Evolutionary conservation across 1,139 yeast species (phyloP).

Genomic region (Pichia sp.): DNA sequence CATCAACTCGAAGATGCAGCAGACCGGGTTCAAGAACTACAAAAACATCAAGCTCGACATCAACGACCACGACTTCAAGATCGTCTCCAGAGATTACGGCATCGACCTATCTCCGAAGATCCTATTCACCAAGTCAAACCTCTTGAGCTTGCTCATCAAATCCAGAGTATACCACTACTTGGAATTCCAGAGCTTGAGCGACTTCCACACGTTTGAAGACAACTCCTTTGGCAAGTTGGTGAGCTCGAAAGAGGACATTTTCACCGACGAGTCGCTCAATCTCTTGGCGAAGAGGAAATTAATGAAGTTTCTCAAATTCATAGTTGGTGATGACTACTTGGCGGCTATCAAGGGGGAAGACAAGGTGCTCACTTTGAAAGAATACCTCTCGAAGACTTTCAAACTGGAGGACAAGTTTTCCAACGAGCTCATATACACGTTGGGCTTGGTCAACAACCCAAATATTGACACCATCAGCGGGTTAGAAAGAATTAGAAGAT

Average conservation of each 20-base stretch:
- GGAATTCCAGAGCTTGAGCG: constrained; percentile 84
- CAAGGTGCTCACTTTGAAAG: constrained; percentile 37
- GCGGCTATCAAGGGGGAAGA: background rate
- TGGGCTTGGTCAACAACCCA: constrained; percentile 68
- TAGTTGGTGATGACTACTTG: constrained; percentile 45
- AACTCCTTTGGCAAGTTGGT: constrained; percentile 84
- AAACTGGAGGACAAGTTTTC: constrained; percentile 70
- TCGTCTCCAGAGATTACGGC: constrained; percentile 71
- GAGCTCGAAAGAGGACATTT: constrained; percentile 85
- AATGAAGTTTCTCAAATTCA: constrained; percentile 91
- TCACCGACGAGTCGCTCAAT: constrained; percentile 79
- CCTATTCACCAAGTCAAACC: constrained; percentile 82
- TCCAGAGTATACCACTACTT: constrained; percentile 86
- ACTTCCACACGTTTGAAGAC: constrained; percentile 87
- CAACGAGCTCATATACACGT: constrained; percentile 76
- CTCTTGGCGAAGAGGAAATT: constrained; percentile 74
- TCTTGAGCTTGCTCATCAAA: constrained; percentile 70
- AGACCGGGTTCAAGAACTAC: constrained; percentile 42
- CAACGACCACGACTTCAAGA: constrained; percentile 49
- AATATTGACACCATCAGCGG: constrained; percentile 69
- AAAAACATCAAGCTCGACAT: constrained; percentile 66
- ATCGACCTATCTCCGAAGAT: constrained; percentile 87
- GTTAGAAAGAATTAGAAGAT: constrained; percentile 73
- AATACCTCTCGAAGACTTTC: constrained; percentile 51
- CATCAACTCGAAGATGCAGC: constrained; percentile 47